Percentiles rank a stretch among this genome's conserved stretches.
Evolutionary conservation across 1,139 yeast genomes (phyloP).

Genomic region (Candida neerlandica): DNA sequence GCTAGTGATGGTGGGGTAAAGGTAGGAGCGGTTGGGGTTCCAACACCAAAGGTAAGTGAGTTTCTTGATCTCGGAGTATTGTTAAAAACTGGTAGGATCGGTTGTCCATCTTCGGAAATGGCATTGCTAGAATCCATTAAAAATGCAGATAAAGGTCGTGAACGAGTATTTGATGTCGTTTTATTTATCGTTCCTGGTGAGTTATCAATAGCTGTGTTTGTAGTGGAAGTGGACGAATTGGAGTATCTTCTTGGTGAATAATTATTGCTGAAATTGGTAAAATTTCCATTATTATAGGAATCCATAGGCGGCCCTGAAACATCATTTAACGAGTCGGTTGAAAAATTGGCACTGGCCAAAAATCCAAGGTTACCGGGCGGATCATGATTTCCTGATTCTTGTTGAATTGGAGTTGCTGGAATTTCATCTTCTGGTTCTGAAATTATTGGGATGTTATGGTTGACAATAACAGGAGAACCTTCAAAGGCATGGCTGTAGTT

Average conservation of each 20-base stretch:
- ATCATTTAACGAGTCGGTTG: conserved; percentile 39
- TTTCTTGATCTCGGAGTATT: conserved; percentile 28
- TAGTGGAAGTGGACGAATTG: conserved; percentile 20
- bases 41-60: conserved; percentile 15
- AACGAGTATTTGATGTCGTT: conserved; percentile 22
- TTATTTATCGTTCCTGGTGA: conserved; percentile 26
- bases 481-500: neutral
- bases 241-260: conserved; percentile 24
- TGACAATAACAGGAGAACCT: neutral
- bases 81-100: conserved; percentile 21
- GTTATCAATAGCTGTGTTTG: conserved; percentile 11
- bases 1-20: conserved; percentile 3
- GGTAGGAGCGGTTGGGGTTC: conserved; percentile 19
- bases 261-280: conserved; percentile 1
- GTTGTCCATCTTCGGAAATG: conserved; percentile 34
- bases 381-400: neutral
- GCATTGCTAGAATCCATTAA: conserved; percentile 31
- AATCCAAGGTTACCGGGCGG: conserved; percentile 17
- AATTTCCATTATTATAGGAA: neutral
- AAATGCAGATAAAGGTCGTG: conserved; percentile 45
- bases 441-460: neutral
- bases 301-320: conserved; percentile 3
- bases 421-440: conserved; percentile 6
- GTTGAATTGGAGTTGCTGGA: neutral
- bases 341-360: conserved; percentile 46